These are phyloP conservation scores for Diplosphaera chodatii DNA, from an alignment of 139 green algal genomes.

Conservation along the genomic window DNA sequence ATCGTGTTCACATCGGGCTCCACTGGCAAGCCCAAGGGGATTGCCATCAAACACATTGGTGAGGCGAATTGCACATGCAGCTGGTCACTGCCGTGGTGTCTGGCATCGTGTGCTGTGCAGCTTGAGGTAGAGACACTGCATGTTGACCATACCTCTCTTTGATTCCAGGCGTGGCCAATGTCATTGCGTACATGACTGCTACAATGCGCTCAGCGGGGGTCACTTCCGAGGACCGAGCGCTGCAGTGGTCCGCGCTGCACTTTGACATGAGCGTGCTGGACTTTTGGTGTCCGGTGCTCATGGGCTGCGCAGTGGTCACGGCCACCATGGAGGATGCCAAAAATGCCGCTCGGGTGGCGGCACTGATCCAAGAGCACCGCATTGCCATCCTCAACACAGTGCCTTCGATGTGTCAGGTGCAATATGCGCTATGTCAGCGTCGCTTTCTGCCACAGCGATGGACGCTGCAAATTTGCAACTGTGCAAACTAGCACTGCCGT, in stretches of 20 bases:
- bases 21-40: conserved; percentile 53
- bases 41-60: conserved; percentile 23
- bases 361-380: conserved; percentile 1
- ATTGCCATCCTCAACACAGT: conserved; percentile 15
- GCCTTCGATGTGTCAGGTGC: conserved; percentile 6
- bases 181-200: not conserved
- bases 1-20: conserved; percentile 56
- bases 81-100: no score
- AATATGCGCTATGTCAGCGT: no score
- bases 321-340: conserved; percentile 15
- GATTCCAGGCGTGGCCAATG: not conserved
- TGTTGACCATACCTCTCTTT: not conserved
- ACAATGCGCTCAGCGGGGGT: not conserved
- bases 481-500: no score
- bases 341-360: conserved; percentile 15
- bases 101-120: no score
- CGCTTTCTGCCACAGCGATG: no score
- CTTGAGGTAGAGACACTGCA: no score
- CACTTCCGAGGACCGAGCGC: not conserved
- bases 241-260: conserved; percentile 21
- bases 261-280: conserved; percentile 33
- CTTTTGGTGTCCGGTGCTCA: conserved; percentile 11
- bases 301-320: conserved; percentile 13
- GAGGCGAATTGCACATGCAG: no score
- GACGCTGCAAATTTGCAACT: not conserved